phyloP scores from a whole-genome alignment of 768 basidiomycete species.

The Suillus decipiens region DNA sequence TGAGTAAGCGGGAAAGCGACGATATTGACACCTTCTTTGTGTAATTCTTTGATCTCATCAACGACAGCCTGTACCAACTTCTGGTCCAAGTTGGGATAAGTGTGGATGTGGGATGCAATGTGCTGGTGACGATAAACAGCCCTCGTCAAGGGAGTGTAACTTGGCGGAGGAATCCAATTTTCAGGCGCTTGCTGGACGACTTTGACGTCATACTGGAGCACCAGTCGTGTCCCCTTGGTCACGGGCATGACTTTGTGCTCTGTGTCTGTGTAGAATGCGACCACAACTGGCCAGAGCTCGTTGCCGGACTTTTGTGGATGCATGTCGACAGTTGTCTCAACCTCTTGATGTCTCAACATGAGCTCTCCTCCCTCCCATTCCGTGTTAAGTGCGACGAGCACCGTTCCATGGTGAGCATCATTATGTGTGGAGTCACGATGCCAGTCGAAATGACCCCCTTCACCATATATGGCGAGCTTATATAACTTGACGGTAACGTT shows the following conservation, averaged over 20 bases:
- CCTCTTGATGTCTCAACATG: background rate
- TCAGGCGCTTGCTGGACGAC: background rate
- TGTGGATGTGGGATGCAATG: background rate
- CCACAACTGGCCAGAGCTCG: background rate
- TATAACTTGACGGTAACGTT: background rate
- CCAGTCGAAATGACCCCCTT: constrained; percentile 5
- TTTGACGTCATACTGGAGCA: constrained; percentile 2
- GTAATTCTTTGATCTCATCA: background rate
- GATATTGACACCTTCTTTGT: background rate
- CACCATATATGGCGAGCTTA: background rate
- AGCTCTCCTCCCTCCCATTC: background rate
- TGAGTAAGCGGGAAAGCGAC: background rate
- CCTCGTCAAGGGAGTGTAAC: background rate
- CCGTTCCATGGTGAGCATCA: background rate
- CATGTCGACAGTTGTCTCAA: background rate
- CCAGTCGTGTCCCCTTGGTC: background rate
- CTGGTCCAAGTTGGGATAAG: background rate
- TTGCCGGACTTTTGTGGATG: background rate
- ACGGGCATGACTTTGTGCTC: constrained; percentile 5
- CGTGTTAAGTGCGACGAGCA: background rate
- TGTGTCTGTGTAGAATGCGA: background rate
- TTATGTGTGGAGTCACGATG: constrained; percentile 1
- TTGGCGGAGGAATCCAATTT: background rate
- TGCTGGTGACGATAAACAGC: background rate
- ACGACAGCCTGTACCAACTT: background rate